Percentiles rank a stretch among this genome's conserved stretches.
Evolutionary conservation across 2,329 filamentous ascomycete species (phyloP).

Genomic region (Phaeosphaeriaceae sp.): DNA sequence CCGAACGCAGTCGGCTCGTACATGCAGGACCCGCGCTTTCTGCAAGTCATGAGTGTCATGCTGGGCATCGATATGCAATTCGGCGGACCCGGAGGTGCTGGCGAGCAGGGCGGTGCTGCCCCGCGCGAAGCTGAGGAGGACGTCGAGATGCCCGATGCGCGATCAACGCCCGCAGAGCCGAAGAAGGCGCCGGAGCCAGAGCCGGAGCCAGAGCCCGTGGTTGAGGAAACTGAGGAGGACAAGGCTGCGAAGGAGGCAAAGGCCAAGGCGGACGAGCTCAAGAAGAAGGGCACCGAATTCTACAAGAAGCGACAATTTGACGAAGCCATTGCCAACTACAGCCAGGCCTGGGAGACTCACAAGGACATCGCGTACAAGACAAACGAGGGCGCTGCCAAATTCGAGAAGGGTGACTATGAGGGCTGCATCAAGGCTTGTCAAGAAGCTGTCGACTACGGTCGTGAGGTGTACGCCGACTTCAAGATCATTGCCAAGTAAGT

Average conservation of each 20-base stretch:
- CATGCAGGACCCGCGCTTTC: conserved; percentile 88
- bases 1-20: conserved; percentile 79
- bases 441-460: conserved; percentile 88
- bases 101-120: conserved; percentile 45
- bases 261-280: conserved; percentile 91
- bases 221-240: conserved; percentile 87
- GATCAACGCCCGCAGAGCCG: conserved; percentile 59
- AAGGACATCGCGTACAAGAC: conserved; percentile 99
- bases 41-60: conserved; percentile 91
- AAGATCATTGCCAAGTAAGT: conserved; percentile 91
- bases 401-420: conserved; percentile 94
- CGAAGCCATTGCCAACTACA: conserved; percentile 91
- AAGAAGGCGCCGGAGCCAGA: conserved; percentile 63
- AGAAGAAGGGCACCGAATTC: conserved; percentile 88
- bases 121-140: conserved; percentile 70
- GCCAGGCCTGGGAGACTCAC: conserved; percentile 89
- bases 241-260: conserved; percentile 87
- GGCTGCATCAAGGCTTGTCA: conserved; percentile 86
- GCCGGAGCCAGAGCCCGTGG: conserved; percentile 71
- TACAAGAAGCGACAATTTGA: conserved; percentile 99
- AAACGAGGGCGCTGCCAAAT: conserved; percentile 92
- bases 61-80: conserved; percentile 93
- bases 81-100: conserved; percentile 58
- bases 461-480: conserved; percentile 90
- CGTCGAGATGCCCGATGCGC: conserved; percentile 77